Conservation (phyloP, 1,284 basidiomycete genomes). For the Ceratorhiza oryzae-sativae region DNA sequence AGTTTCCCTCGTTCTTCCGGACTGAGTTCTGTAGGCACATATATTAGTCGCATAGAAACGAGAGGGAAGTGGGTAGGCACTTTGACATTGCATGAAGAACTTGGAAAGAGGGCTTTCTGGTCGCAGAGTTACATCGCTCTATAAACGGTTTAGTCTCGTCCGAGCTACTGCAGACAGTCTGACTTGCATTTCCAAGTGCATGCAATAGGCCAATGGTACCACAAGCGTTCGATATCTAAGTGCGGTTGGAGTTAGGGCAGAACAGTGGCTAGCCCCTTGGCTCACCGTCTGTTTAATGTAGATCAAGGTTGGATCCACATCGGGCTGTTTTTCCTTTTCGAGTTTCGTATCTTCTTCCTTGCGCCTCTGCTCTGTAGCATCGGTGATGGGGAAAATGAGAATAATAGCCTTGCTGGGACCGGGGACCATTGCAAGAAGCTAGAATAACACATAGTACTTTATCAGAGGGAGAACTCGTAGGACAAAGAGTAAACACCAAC, state of each 20-base stretch:
- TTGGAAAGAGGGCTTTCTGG: conserved; percentile 65
- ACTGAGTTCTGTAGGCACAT: conserved; percentile 58
- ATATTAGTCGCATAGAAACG: conserved; percentile 44
- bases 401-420: conserved; percentile 80
- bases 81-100: conserved; percentile 69
- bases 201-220: conserved; percentile 90
- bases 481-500: conserved; percentile 50
- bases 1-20: conserved; percentile 75
- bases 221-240: conserved; percentile 85
- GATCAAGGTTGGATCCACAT: conserved; percentile 66
- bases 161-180: neutral
- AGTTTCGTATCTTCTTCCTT: conserved; percentile 65
- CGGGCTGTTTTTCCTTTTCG: conserved; percentile 54
- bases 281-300: conserved; percentile 81
- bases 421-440: conserved; percentile 74
- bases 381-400: conserved; percentile 78
- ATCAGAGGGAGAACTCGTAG: too few relatives aligned
- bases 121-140: conserved; percentile 62
- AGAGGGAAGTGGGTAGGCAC: conserved; percentile 50
- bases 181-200: conserved; percentile 72
- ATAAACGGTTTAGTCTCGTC: neutral
- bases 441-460: neutral
- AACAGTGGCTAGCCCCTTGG: too few relatives aligned
- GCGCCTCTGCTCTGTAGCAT: conserved; percentile 59
- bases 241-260: neutral